phyloP scores from a whole-genome alignment of 2,329 filamentous ascomycete genomes.

The Colletotrichum camelliae region DNA sequence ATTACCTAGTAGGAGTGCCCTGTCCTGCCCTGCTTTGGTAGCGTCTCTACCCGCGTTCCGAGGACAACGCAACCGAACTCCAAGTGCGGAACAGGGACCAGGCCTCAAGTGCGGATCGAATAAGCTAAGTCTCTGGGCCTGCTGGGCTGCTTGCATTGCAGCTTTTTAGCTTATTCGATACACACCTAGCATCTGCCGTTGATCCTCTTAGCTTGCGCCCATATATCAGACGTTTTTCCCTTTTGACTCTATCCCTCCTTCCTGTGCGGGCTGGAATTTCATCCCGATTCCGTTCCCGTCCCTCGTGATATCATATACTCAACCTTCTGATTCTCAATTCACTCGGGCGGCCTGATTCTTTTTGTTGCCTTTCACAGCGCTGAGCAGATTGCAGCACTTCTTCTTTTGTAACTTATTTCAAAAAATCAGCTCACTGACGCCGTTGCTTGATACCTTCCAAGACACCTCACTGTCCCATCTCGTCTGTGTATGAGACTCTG shows the following conservation, averaged over 20 bases:
- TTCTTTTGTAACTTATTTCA: neutral
- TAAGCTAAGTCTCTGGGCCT: neutral
- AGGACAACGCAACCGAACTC: neutral
- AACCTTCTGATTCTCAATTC: neutral
- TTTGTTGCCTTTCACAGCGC: neutral
- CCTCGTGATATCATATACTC: neutral
- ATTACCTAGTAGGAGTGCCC: neutral
- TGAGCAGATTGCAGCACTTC: neutral
- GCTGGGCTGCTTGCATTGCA: neutral
- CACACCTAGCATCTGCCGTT: neutral
- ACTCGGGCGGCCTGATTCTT: neutral
- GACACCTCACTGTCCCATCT: neutral
- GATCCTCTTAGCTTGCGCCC: neutral
- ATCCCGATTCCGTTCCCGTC: neutral
- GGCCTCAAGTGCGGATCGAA: conserved; percentile 1
- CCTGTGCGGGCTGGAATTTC: neutral
- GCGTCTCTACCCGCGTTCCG: neutral
- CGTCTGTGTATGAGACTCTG: neutral
- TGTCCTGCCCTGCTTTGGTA: neutral
- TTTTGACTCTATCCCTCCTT: neutral
- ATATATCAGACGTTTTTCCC: conserved; percentile 2
- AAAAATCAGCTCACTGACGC: neutral
- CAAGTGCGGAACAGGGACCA: neutral
- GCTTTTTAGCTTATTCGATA: conserved; percentile 1
- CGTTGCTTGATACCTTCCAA: neutral